Percentiles rank a stretch among this genome's conserved stretches.
phyloP scores from a whole-genome alignment of 495 filamentous ascomycete genomes.

The Endocarpon pusillum region DNA sequence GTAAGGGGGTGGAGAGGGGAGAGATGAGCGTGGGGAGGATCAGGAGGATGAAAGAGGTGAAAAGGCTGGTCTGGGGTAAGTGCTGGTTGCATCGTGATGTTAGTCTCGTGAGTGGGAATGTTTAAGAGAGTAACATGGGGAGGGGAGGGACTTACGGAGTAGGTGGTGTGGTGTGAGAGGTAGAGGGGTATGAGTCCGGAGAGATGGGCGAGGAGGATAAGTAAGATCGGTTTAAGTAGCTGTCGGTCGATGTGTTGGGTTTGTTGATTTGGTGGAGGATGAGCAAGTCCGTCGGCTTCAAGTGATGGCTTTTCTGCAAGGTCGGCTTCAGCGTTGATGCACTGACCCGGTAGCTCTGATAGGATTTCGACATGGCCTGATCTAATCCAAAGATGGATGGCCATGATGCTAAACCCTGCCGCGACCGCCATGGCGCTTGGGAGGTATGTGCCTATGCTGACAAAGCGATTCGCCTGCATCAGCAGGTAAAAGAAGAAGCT shows the following conservation, averaged over 20 bases:
- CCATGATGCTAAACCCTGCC: constrained; percentile 86
- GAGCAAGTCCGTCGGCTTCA: no score
- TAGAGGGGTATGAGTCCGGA: constrained; percentile 73
- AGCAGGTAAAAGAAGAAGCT: constrained; percentile 98
- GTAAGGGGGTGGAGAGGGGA: constrained; percentile 31
- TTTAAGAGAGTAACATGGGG: constrained; percentile 1
- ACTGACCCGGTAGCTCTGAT: no score
- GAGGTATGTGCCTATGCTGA: constrained; percentile 94
- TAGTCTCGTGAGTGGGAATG: constrained; percentile 24
- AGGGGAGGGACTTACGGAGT: constrained; percentile 36
- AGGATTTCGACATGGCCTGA: no score
- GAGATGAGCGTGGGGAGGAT: constrained; percentile 35
- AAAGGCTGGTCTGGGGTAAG: constrained; percentile 38
- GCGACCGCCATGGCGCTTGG: constrained; percentile 94
- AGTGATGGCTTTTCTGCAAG: constrained; percentile 9
- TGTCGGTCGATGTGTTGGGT: constrained; percentile 53
- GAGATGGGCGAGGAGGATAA: constrained; percentile 56
- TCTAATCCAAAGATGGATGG: constrained; percentile 80
- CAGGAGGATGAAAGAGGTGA: constrained; percentile 39
- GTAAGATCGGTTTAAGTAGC: constrained; percentile 57
- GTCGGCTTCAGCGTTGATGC: no score
- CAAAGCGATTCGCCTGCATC: constrained; percentile 77
- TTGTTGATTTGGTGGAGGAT: constrained; percentile 5
- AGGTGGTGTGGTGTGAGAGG: constrained; percentile 59
- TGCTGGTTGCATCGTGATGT: constrained; percentile 29